phyloP scores from a whole-genome alignment of 164 flowering plant species.

The Dillenia suffruticosa region DNA sequence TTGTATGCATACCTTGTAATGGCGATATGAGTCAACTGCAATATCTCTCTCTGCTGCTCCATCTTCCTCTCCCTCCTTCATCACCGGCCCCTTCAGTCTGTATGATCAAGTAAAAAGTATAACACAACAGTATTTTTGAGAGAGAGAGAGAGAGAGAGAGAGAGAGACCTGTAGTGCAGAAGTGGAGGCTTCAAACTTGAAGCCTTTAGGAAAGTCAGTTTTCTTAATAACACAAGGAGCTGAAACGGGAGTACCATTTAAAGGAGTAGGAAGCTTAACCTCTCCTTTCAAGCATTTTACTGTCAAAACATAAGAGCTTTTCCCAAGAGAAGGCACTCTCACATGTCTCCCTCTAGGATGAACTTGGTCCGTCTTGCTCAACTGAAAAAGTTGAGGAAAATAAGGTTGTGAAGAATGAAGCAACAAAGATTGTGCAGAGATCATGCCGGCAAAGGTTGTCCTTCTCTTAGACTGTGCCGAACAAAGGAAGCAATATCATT shows the following conservation, averaged over 20 bases:
- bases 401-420: too few species aligned
- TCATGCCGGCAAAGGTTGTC: too few species aligned
- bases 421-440: too few species aligned
- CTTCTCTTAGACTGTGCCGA: too few species aligned
- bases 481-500: too few species aligned
- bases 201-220: constrained; percentile 15
- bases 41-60: background rate
- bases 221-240: background rate
- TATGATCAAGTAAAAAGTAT: background rate
- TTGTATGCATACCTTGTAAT: constrained; percentile 4
- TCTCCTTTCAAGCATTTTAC: too few species aligned
- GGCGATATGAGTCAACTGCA: constrained; percentile 7
- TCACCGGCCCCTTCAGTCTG: constrained; percentile 22
- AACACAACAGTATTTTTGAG: background rate
- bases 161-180: constrained; percentile 22
- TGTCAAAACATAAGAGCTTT: too few species aligned
- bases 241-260: background rate
- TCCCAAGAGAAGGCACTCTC: too few species aligned
- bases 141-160: constrained; percentile 5
- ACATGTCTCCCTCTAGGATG: too few species aligned
- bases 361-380: too few species aligned
- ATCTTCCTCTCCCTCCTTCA: constrained; percentile 18
- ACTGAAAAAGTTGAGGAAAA: too few species aligned
- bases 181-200: constrained; percentile 22
- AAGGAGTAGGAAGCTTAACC: too few species aligned